Evolutionary conservation across 2,329 filamentous ascomycete genomes (phyloP).

Genomic region (Epichloe hybrida): DNA sequence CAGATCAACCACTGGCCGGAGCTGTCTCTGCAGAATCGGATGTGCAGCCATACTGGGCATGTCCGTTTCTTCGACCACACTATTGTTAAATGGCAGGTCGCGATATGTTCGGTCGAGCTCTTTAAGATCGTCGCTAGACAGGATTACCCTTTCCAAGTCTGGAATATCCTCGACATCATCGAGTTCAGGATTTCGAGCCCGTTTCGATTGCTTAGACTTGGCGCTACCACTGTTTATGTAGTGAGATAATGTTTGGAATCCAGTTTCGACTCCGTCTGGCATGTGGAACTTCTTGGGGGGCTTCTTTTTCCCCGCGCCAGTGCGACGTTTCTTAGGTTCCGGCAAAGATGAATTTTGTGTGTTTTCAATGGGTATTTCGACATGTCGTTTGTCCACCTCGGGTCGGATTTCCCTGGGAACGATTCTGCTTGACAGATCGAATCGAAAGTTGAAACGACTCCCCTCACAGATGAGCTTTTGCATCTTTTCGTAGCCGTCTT

Average conservation of each 20-base stretch:
- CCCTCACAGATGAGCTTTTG: conserved; percentile 83
- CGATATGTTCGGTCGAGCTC: conserved; percentile 57
- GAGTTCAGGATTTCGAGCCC: conserved; percentile 25
- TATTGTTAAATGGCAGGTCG: conserved; percentile 46
- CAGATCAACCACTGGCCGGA: conserved; percentile 50
- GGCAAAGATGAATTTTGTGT: conserved; percentile 58
- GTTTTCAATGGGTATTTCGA: conserved; percentile 89
- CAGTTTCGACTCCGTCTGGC: conserved; percentile 85
- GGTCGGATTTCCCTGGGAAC: conserved; percentile 70
- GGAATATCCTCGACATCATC: conserved; percentile 42
- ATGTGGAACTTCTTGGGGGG: conserved; percentile 93
- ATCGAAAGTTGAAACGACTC: conserved; percentile 72
- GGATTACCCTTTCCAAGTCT: conserved; percentile 44
- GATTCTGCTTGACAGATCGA: conserved; percentile 77
- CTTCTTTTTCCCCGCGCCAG: conserved; percentile 43
- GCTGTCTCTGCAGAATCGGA: conserved; percentile 47
- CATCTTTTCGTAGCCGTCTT: conserved; percentile 92
- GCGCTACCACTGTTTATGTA: conserved; percentile 48
- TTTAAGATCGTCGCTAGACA: conserved; percentile 40
- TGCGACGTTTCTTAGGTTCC: conserved; percentile 57
- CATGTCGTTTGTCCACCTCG: conserved; percentile 63
- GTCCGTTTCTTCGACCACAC: conserved; percentile 50
- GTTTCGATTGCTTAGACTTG: conserved; percentile 15
- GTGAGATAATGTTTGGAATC: conserved; percentile 43
- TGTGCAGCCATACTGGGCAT: conserved; percentile 51